Evolutionary conservation across 1,284 basidiomycete species (phyloP).

Genomic region (Moesziomyces antarcticus): DNA sequence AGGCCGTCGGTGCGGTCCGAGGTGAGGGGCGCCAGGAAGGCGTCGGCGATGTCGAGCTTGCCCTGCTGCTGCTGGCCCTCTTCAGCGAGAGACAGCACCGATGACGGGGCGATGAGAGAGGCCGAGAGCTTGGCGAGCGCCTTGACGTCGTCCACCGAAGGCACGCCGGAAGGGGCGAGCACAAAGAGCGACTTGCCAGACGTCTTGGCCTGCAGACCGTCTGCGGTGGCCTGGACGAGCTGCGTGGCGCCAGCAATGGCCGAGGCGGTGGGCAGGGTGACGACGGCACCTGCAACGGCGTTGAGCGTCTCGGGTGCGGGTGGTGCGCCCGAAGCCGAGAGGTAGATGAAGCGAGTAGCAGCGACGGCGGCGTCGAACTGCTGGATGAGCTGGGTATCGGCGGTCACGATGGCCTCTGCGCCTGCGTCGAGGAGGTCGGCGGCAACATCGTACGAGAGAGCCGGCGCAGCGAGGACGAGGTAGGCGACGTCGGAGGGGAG

Average conservation of each 20-base stretch:
- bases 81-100: conserved; percentile 36
- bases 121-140: conserved; percentile 41
- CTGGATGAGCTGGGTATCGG: conserved; percentile 37
- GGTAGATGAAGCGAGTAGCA: conserved; percentile 51
- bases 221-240: conserved; percentile 42
- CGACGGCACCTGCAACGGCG: conserved; percentile 48
- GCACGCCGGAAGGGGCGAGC: conserved; percentile 27
- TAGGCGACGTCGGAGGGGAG: conserved; percentile 32
- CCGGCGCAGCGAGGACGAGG: conserved; percentile 44
- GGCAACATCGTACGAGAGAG: conserved; percentile 46
- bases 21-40: conserved; percentile 73
- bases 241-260: conserved; percentile 40
- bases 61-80: conserved; percentile 21
- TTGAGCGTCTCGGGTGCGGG: conserved; percentile 47
- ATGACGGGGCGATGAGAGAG: conserved; percentile 54
- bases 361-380: conserved; percentile 47
- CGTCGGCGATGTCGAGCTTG: conserved; percentile 60
- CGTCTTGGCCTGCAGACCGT: conserved; percentile 49
- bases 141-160: conserved; percentile 45
- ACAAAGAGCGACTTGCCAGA: conserved; percentile 62
- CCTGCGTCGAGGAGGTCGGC: conserved; percentile 58
- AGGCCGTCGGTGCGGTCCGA: conserved; percentile 93
- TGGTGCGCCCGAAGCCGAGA: conserved; percentile 34
- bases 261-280: conserved; percentile 43
- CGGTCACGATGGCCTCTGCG: conserved; percentile 56